Evolutionary conservation across 768 basidiomycete genomes (phyloP).

Genomic region (Chlorophyllum brunneum): DNA sequence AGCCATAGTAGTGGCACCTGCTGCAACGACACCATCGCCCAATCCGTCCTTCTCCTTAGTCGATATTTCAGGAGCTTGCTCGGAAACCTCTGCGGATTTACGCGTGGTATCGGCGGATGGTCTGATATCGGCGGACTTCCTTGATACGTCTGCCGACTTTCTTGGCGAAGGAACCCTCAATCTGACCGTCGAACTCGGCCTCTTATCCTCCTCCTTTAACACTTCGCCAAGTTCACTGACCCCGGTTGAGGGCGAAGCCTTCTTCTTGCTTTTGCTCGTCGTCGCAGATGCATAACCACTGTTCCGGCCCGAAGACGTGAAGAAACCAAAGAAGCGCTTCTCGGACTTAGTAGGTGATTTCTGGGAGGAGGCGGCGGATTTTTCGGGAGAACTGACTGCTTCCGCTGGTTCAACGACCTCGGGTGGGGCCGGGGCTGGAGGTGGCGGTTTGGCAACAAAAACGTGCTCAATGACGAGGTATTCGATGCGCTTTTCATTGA

Average conservation of each 20-base stretch:
- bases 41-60: slow-evolving; percentile 5
- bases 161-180: slow-evolving; percentile 27
- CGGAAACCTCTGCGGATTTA: slow-evolving; percentile 13
- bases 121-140: slow-evolving; percentile 14
- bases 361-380: slow-evolving; percentile 30
- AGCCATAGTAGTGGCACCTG: no score
- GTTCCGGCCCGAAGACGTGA: slow-evolving; percentile 24
- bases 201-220: slow-evolving; percentile 41
- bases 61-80: neutral
- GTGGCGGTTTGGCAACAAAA: slow-evolving; percentile 36
- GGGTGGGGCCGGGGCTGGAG: slow-evolving; percentile 19
- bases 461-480: slow-evolving; percentile 73
- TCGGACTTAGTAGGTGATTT: slow-evolving; percentile 45
- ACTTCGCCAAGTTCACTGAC: slow-evolving; percentile 74
- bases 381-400: slow-evolving; percentile 4
- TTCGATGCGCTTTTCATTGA: slow-evolving; percentile 37
- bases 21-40: neutral
- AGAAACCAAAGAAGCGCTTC: slow-evolving; percentile 67
- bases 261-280: slow-evolving; percentile 31
- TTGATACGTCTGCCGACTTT: slow-evolving; percentile 24
- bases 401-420: neutral
- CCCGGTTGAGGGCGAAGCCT: slow-evolving; percentile 15
- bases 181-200: slow-evolving; percentile 15
- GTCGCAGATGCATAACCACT: slow-evolving; percentile 25
- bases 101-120: neutral